Conservation (phyloP, 306 rosid genomes). For the Quercus wislizeni region DNA sequence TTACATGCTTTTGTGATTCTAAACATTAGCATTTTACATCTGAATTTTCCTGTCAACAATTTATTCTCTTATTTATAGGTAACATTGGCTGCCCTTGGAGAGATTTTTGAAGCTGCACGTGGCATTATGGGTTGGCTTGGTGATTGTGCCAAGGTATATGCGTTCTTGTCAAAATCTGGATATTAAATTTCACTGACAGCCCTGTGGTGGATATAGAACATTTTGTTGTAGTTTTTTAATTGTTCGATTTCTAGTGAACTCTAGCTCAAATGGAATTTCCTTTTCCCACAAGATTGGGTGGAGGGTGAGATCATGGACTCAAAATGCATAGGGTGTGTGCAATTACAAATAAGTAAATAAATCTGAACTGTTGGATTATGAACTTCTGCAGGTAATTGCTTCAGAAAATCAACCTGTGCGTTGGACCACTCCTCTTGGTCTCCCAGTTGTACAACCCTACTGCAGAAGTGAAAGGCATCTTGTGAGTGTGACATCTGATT, state of each 20-base stretch:
- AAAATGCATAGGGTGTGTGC: not conserved
- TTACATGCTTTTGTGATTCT: not conserved
- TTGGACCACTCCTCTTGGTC: conserved; percentile 93
- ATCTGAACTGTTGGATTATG: not conserved
- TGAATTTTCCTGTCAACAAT: not conserved
- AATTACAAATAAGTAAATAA: not conserved
- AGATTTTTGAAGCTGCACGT: conserved; percentile 87
- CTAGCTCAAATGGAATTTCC: no score
- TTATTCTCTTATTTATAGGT: conserved; percentile 40
- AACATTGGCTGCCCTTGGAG: conserved; percentile 90
- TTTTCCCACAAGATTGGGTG: no score
- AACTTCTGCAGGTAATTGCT: conserved; percentile 60
- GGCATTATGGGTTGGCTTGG: conserved; percentile 87
- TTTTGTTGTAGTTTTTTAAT: not conserved
- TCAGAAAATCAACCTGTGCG: conserved; percentile 76
- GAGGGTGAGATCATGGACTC: no score
- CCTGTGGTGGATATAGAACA: conserved; percentile 3
- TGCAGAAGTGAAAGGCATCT: conserved; percentile 66
- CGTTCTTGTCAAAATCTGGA: conserved; percentile 7
- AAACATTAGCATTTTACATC: not conserved
- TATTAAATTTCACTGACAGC: conserved; percentile 3
- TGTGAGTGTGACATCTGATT: conserved; percentile 42
- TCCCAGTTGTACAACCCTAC: conserved; percentile 88
- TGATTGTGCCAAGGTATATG: conserved; percentile 79
- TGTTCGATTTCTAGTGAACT: no score